Evolutionary conservation across 495 filamentous ascomycete genomes (phyloP).

Genomic region (Penicillium coffeae): DNA sequence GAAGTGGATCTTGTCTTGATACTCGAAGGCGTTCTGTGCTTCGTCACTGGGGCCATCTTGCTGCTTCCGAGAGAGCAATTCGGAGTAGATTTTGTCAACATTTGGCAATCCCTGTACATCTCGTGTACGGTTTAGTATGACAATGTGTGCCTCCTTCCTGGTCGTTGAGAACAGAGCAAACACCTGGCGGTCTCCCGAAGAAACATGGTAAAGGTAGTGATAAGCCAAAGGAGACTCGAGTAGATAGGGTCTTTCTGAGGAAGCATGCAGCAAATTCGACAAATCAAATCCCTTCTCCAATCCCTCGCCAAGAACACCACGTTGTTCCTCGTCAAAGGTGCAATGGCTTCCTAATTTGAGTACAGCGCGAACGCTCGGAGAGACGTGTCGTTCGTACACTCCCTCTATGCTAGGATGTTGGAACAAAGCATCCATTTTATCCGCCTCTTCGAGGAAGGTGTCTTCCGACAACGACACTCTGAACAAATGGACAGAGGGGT

Average conservation of each 20-base stretch:
- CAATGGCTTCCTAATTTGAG: slow-evolving; percentile 89
- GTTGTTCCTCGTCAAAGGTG: slow-evolving; percentile 87
- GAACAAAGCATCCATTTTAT: slow-evolving; percentile 77
- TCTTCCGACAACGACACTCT: slow-evolving; percentile 88
- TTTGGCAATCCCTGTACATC: slow-evolving; percentile 85
- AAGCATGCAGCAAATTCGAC: slow-evolving; percentile 62
- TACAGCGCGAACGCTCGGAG: slow-evolving; percentile 76
- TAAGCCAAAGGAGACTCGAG: slow-evolving; percentile 65
- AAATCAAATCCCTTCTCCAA: slow-evolving; percentile 93
- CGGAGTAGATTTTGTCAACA: slow-evolving; percentile 84
- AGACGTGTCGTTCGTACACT: slow-evolving; percentile 91
- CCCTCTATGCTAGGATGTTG: slow-evolving; percentile 94
- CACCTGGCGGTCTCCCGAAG: slow-evolving; percentile 83
- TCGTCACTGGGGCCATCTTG: slow-evolving; percentile 62
- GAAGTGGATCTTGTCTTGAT: slow-evolving; percentile 85
- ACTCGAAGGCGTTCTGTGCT: slow-evolving; percentile 77
- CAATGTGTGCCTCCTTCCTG: slow-evolving; percentile 73
- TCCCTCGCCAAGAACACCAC: slow-evolving; percentile 87
- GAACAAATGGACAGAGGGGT: slow-evolving; percentile 90
- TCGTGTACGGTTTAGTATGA: slow-evolving; percentile 74
- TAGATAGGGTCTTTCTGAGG: slow-evolving; percentile 69
- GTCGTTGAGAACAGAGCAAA: slow-evolving; percentile 89
- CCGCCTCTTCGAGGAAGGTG: slow-evolving; percentile 73
- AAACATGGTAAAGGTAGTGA: slow-evolving; percentile 87
- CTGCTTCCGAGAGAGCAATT: slow-evolving; percentile 59